Evolutionary conservation across 306 rosid species (phyloP).

Genomic region (Prunus salicina): DNA sequence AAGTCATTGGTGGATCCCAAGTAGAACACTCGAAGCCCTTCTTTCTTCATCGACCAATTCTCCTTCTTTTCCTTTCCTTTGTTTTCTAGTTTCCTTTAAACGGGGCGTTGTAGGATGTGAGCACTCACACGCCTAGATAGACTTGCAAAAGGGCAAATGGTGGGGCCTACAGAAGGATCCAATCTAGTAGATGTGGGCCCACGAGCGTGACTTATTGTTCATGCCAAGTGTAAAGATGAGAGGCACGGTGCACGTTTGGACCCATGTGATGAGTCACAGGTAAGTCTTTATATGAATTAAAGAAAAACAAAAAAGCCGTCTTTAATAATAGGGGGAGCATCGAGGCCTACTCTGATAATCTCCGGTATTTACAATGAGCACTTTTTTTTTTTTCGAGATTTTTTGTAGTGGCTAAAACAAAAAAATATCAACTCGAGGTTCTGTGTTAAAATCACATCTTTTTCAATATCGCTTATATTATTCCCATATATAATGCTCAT

Average conservation of each 20-base stretch:
- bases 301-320: neutral
- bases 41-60: constrained; percentile 9
- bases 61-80: neutral
- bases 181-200: constrained; percentile 5
- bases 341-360: constrained; percentile 3
- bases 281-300: constrained; percentile 14
- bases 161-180: neutral
- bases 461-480: no score
- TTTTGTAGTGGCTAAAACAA: constrained; percentile 3
- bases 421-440: no score
- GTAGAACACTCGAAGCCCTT: constrained; percentile 12
- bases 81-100: neutral
- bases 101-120: constrained; percentile 5
- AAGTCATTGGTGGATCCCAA: constrained; percentile 28
- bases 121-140: neutral
- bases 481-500: no score
- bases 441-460: no score
- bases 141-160: neutral
- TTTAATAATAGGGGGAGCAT: neutral
- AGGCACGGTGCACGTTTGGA: constrained; percentile 26
- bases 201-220: neutral
- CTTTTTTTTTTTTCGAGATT: neutral
- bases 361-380: constrained; percentile 25
- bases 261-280: constrained; percentile 21
- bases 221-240: constrained; percentile 21